Evolutionary conservation across 2,329 filamentous ascomycete species (phyloP).

Genomic region (Fusarium sp.): DNA sequence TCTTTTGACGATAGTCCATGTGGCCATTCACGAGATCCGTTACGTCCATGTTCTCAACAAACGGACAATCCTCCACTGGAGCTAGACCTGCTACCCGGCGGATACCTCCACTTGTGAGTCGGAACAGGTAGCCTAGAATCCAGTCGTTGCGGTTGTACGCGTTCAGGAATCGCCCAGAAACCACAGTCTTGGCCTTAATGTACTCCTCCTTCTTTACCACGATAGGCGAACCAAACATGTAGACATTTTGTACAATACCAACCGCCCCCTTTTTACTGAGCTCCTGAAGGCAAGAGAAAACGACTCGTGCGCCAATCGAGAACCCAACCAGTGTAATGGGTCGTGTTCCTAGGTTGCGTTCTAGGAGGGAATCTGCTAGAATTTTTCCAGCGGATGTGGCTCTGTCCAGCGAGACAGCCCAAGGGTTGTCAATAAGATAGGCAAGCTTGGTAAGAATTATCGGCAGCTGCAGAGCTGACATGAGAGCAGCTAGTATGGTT

Average conservation of each 20-base stretch:
- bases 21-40: constrained; percentile 88
- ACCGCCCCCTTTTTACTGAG: constrained; percentile 84
- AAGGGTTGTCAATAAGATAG: constrained; percentile 98
- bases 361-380: constrained; percentile 91
- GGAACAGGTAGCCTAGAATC: constrained; percentile 97
- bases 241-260: constrained; percentile 93
- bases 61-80: constrained; percentile 78
- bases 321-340: constrained; percentile 95
- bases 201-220: constrained; percentile 95
- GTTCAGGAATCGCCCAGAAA: constrained; percentile 93
- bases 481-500: constrained; percentile 87
- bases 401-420: constrained; percentile 94
- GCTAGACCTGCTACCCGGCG: constrained; percentile 87
- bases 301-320: constrained; percentile 90
- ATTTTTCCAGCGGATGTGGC: constrained; percentile 91
- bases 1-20: constrained; percentile 94
- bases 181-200: constrained; percentile 80
- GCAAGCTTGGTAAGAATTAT: constrained; percentile 92
- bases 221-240: constrained; percentile 90
- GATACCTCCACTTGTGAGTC: constrained; percentile 91
- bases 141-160: constrained; percentile 95
- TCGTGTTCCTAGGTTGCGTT: constrained; percentile 88
- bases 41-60: constrained; percentile 89
- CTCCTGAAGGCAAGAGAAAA: constrained; percentile 90
- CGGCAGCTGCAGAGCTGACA: constrained; percentile 93